phyloP scores from a whole-genome alignment of 129 eudicot species.

The Lactuca saligna region DNA sequence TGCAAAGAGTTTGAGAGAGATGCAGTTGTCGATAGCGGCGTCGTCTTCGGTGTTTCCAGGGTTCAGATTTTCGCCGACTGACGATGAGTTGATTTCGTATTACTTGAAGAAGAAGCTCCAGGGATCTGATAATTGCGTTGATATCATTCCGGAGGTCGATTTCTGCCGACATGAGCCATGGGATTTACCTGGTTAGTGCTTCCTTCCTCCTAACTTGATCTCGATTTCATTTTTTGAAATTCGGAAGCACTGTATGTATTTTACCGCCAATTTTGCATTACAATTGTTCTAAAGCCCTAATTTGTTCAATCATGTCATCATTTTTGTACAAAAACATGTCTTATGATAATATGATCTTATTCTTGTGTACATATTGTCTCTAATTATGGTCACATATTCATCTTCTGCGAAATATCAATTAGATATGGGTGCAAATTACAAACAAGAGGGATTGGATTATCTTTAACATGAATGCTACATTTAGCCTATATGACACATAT shows the following conservation, averaged over 20 bases:
- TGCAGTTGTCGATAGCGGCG: constrained; percentile 58
- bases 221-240: background rate
- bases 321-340: background rate
- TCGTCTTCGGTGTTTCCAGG: constrained; percentile 78
- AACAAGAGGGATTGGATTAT: background rate
- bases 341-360: too few species aligned
- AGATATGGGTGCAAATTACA: background rate
- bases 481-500: constrained; percentile 15
- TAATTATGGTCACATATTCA: too few species aligned
- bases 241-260: background rate
- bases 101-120: constrained; percentile 70
- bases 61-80: constrained; percentile 84
- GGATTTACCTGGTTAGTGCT: constrained; percentile 79
- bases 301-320: background rate
- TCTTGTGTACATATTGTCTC: background rate
- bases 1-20: constrained; percentile 37
- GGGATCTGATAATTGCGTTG: constrained; percentile 60
- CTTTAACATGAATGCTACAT: background rate
- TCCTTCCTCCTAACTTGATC: background rate
- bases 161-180: constrained; percentile 84
- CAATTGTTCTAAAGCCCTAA: background rate
- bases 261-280: background rate
- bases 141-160: constrained; percentile 69
- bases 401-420: background rate
- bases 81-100: constrained; percentile 64